Evolutionary conservation across 257 asterid genomes (phyloP).

Genomic region (Solanum chiquidenum): DNA sequence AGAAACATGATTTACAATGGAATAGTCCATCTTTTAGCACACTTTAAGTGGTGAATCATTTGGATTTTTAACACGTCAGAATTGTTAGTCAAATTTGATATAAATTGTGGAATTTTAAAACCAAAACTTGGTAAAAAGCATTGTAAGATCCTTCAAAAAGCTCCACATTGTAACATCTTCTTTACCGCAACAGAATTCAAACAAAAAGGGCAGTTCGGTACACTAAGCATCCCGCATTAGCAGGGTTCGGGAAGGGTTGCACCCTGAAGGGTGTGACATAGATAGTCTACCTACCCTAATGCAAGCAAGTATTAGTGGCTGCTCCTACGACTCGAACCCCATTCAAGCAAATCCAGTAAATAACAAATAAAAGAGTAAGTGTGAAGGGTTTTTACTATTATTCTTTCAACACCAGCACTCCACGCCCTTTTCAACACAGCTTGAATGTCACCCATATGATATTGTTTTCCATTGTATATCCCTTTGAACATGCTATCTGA

Average conservation of each 20-base stretch:
- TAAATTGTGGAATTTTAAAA: neutral
- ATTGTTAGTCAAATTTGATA: neutral
- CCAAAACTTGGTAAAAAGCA: neutral
- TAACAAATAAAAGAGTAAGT: neutral
- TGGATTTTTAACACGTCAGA: neutral
- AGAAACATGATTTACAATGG: neutral
- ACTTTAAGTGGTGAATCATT: neutral
- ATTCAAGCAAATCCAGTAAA: neutral
- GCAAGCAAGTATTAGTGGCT: neutral
- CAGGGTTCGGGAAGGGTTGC: neutral
- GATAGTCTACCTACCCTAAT: neutral
- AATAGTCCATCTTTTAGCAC: neutral
- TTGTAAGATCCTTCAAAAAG: neutral
- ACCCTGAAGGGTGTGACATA: neutral
- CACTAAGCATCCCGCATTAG: neutral
- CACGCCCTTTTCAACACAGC: conserved; percentile 89
- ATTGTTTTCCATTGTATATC: conserved; percentile 81
- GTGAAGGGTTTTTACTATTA: conserved; percentile 38
- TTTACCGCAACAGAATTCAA: neutral
- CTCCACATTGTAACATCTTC: neutral
- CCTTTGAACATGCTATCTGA: conserved; percentile 94
- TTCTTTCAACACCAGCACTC: conserved; percentile 88
- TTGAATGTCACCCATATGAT: conserved; percentile 70
- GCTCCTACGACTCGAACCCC: neutral
- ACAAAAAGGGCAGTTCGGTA: neutral